Conservation (phyloP, 139 green algal species). For the Choricystis sp. region DNA sequence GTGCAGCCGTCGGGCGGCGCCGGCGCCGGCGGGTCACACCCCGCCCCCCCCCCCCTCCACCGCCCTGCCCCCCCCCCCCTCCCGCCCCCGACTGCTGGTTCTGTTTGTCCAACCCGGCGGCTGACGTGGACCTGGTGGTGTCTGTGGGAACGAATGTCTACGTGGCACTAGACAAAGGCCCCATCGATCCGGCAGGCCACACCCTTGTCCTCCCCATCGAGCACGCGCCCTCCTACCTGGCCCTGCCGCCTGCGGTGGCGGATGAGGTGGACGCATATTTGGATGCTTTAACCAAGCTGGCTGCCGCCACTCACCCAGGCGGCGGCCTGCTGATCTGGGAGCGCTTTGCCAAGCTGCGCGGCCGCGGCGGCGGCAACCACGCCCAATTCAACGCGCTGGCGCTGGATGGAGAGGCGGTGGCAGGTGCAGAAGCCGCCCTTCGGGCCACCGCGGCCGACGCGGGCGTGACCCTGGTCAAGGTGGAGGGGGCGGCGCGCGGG, state of each 20-base stretch:
- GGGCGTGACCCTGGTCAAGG: conserved; percentile 11
- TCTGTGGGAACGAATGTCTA: conserved; percentile 58
- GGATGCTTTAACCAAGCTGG: conserved; percentile 44
- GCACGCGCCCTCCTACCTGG: conserved; percentile 49
- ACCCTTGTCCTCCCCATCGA: conserved; percentile 80
- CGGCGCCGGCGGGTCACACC: conserved; percentile 3
- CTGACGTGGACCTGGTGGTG: conserved; percentile 37
- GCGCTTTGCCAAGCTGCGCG: conserved; percentile 58
- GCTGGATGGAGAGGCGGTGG: conserved; percentile 18
- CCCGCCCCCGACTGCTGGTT: conserved; percentile 52
- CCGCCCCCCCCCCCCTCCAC: conserved; percentile 1
- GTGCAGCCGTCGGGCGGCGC: conserved; percentile 22
- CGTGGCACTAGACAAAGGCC: conserved; percentile 66
- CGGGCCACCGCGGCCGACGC: conserved; percentile 6
- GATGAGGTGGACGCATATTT: conserved; percentile 50
- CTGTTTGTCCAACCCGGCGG: conserved; percentile 49
- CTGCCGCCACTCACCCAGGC: conserved; percentile 33
- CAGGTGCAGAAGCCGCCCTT: conserved; percentile 12
- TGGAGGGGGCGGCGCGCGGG: conserved; percentile 2
- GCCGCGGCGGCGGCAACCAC: conserved; percentile 71
- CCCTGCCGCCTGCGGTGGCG: conserved; percentile 20
- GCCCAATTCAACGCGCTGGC: conserved; percentile 65
- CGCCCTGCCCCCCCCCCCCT: no score
- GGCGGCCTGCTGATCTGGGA: conserved; percentile 70
- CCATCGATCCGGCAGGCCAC: conserved; percentile 57